These are phyloP conservation scores for Penicillium steckii DNA, from an alignment of 495 filamentous ascomycete species.

Conservation along the genomic window DNA sequence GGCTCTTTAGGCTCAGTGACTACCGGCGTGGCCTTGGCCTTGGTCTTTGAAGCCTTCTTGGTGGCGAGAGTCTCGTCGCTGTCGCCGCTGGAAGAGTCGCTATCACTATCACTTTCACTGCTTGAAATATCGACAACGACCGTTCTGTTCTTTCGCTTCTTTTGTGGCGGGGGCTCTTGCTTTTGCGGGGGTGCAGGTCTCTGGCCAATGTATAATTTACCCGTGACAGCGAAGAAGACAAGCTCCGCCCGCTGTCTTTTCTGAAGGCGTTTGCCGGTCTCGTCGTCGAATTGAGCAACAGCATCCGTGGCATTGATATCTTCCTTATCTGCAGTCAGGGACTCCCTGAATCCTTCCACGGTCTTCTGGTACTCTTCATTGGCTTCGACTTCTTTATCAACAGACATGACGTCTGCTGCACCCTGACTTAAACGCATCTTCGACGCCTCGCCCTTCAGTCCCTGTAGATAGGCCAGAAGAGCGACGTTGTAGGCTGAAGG, in stretches of 20 bases:
- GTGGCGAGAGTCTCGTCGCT: no score
- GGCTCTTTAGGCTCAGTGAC: background rate
- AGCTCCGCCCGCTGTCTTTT: conserved; percentile 48
- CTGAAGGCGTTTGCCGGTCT: conserved; percentile 34
- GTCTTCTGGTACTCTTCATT: conserved; percentile 54
- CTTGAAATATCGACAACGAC: conserved; percentile 46
- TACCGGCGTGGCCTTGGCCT: background rate
- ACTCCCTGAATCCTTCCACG: conserved; percentile 42
- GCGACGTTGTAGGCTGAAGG: conserved; percentile 61
- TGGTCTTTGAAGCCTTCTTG: conserved; percentile 13
- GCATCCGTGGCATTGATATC: conserved; percentile 30
- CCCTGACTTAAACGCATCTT: conserved; percentile 58
- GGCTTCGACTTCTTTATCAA: conserved; percentile 37
- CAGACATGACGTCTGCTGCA: conserved; percentile 54
- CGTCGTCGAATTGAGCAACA: conserved; percentile 40
- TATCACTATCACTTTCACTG: conserved; percentile 38
- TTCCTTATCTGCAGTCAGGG: conserved; percentile 27
- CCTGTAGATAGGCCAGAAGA: conserved; percentile 68
- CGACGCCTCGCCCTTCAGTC: conserved; percentile 64
- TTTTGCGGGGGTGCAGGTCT: conserved; percentile 32
- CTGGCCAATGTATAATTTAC: conserved; percentile 30
- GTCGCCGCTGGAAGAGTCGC: no score
- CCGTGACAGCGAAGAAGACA: conserved; percentile 42
- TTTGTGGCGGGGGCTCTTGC: conserved; percentile 26
- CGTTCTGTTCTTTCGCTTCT: conserved; percentile 58